Conservation (phyloP, 106 monocot genomes). For the Apostasia shenzhenica region DNA sequence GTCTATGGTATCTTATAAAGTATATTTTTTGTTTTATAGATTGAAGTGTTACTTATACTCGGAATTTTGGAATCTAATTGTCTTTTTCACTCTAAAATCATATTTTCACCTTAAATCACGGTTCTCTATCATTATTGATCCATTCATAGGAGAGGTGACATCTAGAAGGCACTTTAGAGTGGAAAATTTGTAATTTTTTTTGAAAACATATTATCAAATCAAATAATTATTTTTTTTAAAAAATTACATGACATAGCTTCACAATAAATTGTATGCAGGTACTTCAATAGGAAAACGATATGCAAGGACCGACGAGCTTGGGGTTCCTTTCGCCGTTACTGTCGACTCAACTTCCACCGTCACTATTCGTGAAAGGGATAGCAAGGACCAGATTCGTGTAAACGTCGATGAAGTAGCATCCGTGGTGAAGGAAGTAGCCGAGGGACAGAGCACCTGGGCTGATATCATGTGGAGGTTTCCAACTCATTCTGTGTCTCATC, state of each 20-base stretch:
- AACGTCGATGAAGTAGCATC: constrained; percentile 68
- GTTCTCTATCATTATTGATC: too few species aligned
- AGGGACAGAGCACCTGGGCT: constrained; percentile 89
- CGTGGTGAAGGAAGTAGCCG: constrained; percentile 71
- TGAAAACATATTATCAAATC: background rate
- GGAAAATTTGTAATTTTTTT: background rate
- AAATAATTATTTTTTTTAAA: background rate
- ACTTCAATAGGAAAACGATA: constrained; percentile 84
- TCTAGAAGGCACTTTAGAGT: too few species aligned
- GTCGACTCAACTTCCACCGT: constrained; percentile 59
- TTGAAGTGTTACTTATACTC: too few species aligned
- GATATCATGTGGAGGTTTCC: constrained; percentile 83
- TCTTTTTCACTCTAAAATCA: too few species aligned
- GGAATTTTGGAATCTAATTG: too few species aligned
- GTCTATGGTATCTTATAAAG: too few species aligned
- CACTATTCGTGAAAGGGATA: constrained; percentile 86
- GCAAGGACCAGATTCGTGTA: constrained; percentile 88
- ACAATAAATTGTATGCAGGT: constrained; percentile 24
- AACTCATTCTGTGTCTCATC: constrained; percentile 16
- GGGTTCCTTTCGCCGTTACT: constrained; percentile 53
- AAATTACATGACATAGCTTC: too few species aligned
- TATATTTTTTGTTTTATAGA: too few species aligned
- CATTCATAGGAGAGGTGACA: too few species aligned
- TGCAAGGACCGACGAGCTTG: constrained; percentile 20
- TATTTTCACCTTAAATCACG: too few species aligned